Evolutionary conservation across 2,329 filamentous ascomycete genomes (phyloP), one percentile per base, ranked within the genome.

Genomic region (Exserohilum turcica): DNA sequence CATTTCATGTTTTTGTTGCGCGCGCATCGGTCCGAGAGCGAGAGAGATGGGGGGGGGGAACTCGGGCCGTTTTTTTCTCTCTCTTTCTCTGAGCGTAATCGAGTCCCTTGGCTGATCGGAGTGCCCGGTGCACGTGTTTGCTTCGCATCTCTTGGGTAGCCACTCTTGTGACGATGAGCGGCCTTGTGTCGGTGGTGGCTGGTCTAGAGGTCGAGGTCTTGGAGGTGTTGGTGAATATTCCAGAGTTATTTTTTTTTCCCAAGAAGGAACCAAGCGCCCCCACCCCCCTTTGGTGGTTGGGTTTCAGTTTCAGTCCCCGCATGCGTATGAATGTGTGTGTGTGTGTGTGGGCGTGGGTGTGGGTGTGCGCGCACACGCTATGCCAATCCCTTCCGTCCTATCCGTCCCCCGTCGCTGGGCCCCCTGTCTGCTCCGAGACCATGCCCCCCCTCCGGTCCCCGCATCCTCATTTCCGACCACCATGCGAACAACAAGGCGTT

Each of bases 111-210:
- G 31, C n/a, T 19, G 29, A 44, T 44, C 31, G 31, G 29, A 44
- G 31, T 33, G 42, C 42, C 42, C 18, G 42, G 42, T 44, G 42
- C 42, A 44, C 36, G 12, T 31, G 48, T 52, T n/a, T 32, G 19
- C 37, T 46, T 46, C 15, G 6, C 36, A n/a, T 39, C 18, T 28
- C 15, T 28, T 27, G 19, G 13, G 32, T 8, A 24, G 42, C 8
- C 3, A 44, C 7, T 15, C 10, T 43, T 19, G 15, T 8, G 40
- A 33, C 42, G 29, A 33, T 24, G n/a, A 28, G 16, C 42, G 42
- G 42, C 18, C 18, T 33, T 44, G 18, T 33, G 13, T 44, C 42
- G 29, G 42, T 15, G 18, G 19, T 31, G 7, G 16, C 16, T 9
- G 21, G 4, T 39, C 24, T 24, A 13, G 42, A 15, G 29, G 19